Evolutionary conservation across 176 grass and related monocot species (phyloP).

Genomic region (Luzula sylvatica): DNA sequence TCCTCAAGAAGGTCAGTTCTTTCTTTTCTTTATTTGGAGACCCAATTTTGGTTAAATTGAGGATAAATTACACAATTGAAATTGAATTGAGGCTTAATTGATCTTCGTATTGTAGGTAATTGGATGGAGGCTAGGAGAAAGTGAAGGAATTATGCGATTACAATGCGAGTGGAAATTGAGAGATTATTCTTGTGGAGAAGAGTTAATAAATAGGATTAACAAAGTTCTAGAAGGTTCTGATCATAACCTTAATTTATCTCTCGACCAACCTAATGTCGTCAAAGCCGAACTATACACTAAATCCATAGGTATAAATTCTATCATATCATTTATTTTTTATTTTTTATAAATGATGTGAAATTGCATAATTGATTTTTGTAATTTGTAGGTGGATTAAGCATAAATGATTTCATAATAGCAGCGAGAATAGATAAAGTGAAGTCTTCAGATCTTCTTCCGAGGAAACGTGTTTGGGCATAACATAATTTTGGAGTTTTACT

Average conservation of each 20-base stretch:
- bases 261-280: constrained; percentile 59
- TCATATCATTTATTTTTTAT: background rate
- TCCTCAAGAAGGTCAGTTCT: constrained; percentile 42
- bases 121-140: constrained; percentile 51
- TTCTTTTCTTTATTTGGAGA: background rate
- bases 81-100: background rate
- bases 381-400: constrained; percentile 42
- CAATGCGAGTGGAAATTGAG: constrained; percentile 77
- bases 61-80: background rate
- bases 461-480: constrained; percentile 48
- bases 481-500: too few relatives aligned
- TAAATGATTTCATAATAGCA: constrained; percentile 50
- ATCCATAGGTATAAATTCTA: constrained; percentile 30
- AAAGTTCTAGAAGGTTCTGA: constrained; percentile 28
- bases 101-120: constrained; percentile 39
- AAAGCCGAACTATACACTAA: constrained; percentile 47
- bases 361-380: background rate
- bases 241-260: constrained; percentile 33
- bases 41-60: background rate
- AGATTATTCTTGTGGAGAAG: constrained; percentile 42
- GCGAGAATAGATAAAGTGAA: constrained; percentile 41
- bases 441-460: constrained; percentile 34
- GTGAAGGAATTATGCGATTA: constrained; percentile 13
- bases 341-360: background rate
- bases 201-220: constrained; percentile 64